Conservation (phyloP, 176 grass and related monocot genomes). For the Carex cristatella region DNA sequence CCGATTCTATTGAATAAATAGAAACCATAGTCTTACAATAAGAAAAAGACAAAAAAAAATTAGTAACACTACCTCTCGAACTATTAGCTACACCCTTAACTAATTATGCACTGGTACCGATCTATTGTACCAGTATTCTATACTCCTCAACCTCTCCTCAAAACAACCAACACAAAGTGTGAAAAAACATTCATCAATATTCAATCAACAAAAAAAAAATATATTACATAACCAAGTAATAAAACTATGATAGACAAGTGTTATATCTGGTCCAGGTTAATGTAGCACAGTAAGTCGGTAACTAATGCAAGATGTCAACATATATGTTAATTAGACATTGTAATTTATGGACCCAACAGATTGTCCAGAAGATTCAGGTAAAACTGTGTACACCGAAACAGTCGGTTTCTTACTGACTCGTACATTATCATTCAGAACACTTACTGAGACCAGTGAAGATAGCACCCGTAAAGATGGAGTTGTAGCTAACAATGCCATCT, state of each 20-base stretch:
- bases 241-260: background rate
- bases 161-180: background rate
- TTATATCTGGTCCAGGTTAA: background rate
- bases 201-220: background rate
- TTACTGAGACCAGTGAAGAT: constrained; percentile 24
- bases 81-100: background rate
- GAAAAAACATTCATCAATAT: background rate
- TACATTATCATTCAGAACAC: background rate
- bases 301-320: background rate
- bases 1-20: background rate
- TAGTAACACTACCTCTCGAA: background rate
- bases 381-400: background rate
- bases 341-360: background rate
- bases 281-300: background rate
- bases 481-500: constrained; percentile 21
- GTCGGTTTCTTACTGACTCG: background rate
- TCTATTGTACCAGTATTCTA: background rate
- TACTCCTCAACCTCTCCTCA: background rate
- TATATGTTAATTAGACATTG: background rate
- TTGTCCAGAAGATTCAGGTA: background rate
- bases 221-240: background rate
- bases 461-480: constrained; percentile 26
- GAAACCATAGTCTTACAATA: background rate
- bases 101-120: too few relatives aligned
- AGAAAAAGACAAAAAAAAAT: background rate